A percentile compares a stretch with the other conserved stretches of the same genome.
Evolutionary conservation across 495 filamentous ascomycete genomes (phyloP).

Genomic region (Lasiosphaeria miniovina): DNA sequence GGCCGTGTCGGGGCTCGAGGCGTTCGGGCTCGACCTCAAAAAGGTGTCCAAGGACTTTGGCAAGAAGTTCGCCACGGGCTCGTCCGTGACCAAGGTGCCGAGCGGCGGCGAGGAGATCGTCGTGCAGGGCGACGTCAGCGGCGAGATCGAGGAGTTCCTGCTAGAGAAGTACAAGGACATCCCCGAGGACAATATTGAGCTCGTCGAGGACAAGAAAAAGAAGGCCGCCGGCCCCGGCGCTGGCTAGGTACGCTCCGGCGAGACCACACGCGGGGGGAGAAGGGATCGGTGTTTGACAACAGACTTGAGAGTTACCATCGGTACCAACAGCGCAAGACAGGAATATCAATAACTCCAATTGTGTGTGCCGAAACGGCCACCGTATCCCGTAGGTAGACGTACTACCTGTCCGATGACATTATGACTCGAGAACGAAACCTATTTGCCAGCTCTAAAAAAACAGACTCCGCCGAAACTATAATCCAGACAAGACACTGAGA

Average conservation of each 20-base stretch:
- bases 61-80: constrained; percentile 91
- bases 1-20: constrained; percentile 81
- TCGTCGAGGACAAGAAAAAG: constrained; percentile 92
- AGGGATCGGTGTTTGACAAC: neutral
- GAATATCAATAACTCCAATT: too few species aligned
- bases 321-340: too few species aligned
- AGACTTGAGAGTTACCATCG: neutral
- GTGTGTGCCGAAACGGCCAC: too few species aligned
- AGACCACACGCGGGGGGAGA: neutral
- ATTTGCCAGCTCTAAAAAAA: too few species aligned
- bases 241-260: neutral
- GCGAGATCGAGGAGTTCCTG: constrained; percentile 89
- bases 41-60: constrained; percentile 78
- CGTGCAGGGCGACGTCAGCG: constrained; percentile 94
- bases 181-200: constrained; percentile 90
- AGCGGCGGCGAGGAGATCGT: constrained; percentile 93
- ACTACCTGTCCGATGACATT: too few species aligned
- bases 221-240: constrained; percentile 22
- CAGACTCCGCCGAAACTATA: neutral
- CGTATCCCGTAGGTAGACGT: too few species aligned
- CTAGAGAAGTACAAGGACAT: constrained; percentile 79
- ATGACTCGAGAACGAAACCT: too few species aligned
- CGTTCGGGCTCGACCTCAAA: constrained; percentile 88
- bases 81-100: constrained; percentile 83
- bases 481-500: neutral